phyloP scores from a whole-genome alignment of 2,329 filamentous ascomycete species.

The Achaetomium macrosporum region DNA sequence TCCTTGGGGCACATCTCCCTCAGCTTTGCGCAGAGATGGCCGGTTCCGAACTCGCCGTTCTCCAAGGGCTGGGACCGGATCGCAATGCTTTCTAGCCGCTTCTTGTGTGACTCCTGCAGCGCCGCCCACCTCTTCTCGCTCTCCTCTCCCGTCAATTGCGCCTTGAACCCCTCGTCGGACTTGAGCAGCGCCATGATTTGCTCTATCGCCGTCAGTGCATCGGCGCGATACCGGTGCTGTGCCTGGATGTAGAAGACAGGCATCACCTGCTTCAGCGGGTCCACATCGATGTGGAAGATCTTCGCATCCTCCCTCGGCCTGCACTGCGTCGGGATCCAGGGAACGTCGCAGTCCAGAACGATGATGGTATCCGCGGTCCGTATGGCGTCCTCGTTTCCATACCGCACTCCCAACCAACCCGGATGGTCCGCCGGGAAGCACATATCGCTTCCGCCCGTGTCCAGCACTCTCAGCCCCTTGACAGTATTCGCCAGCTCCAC shows the following conservation, averaged over 20 bases:
- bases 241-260: conserved; percentile 67
- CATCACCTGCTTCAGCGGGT: conserved; percentile 65
- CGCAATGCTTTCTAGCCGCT: conserved; percentile 55
- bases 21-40: conserved; percentile 35
- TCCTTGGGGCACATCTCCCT: conserved; percentile 35
- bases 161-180: conserved; percentile 36
- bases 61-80: conserved; percentile 50
- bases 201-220: conserved; percentile 57
- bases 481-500: conserved; percentile 63
- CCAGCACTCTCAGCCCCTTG: conserved; percentile 64
- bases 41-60: conserved; percentile 57
- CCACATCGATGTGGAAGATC: conserved; percentile 60
- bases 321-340: conserved; percentile 80
- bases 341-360: conserved; percentile 83
- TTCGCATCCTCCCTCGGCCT: conserved; percentile 46
- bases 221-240: conserved; percentile 59
- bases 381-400: conserved; percentile 68
- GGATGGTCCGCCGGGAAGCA: conserved; percentile 69
- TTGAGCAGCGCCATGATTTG: conserved; percentile 63
- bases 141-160: conserved; percentile 35
- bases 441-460: conserved; percentile 75
- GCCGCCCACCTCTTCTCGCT: conserved; percentile 43
- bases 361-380: conserved; percentile 76
- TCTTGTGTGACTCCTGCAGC: conserved; percentile 52
- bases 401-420: conserved; percentile 64